Evolutionary conservation across 2,329 filamentous ascomycete genomes (phyloP), one percentile per base, ranked within the genome.

Genomic region (Penicillium glabrum): DNA sequence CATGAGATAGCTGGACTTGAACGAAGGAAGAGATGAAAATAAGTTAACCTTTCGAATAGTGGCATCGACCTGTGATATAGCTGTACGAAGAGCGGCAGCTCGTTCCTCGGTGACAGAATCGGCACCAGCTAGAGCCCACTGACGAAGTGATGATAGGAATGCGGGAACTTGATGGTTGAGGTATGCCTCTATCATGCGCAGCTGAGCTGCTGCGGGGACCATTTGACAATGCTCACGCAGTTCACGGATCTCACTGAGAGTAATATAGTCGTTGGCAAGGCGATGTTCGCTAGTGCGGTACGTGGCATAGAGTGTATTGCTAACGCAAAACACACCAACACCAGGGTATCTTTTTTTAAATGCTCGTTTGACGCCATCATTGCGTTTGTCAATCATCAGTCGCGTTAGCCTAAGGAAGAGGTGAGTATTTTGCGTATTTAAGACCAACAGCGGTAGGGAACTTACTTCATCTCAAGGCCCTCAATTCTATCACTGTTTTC

Each of bases 171-270:
- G 41, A 16, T 59, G 45, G 11, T 57, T 26, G 8, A 66, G 50
- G 45, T 61, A 68, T 2, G 43, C 43, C 3, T 43, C 27, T 10
- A 53, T 53, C 31, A 53, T 47, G 0, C 56, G 57, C 4, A 63
- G 47, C 27, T 66, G 65, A 14, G 59, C 53, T 1, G 63, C 59
- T 14, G 65, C 60, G 5, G 60, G 63, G 13, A 68, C 57, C 1
- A 53, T 49, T 37, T 63, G 64, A 35, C 64, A 68, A 48, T 65
- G 63, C 1, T 26, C 50, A 21, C 63, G 64, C n/a, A 68, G 51
- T 4, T 62, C 49, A 4, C 31, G 52, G n/a, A 68, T 64, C 5
- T 61, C 63, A 37, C 66, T 68, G 11, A 68, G 57, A 13, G 29
- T 26, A 5, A 64, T 43, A 24, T 64, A 68, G 2, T 46, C 54